Evolutionary conservation across 768 basidiomycete species (phyloP), one percentile per base, ranked within the genome.

Genomic region (Boletus huronensis): DNA sequence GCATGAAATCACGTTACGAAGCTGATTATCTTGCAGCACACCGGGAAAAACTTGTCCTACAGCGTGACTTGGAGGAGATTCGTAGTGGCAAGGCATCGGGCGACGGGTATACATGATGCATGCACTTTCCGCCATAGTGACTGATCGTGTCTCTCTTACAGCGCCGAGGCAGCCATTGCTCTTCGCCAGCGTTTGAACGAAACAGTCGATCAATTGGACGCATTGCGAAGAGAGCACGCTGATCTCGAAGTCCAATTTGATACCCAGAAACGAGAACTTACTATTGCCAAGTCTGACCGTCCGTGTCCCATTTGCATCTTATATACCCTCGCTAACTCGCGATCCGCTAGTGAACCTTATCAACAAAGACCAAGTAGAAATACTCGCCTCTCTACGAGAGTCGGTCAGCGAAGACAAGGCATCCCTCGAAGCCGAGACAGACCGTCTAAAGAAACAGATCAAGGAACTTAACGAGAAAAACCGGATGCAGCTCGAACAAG

Each of bases 281-380:
- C 82, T 0, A 79, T 93, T 57, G 89, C 89, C 43, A 91, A 88
- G 67, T 92, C 93, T 10, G 89, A 96, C 67, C 68, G 94, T 96
- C 62, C 62, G 87, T 75, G 16, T 14, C 23, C 49, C 49, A 1
- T 36, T 39, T 13, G 14, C 5, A 28, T 44, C 17, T 5, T 10
- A n/a, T 25, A 34, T 35, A 53, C 6, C 5, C 38, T 58, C 7
- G 45, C 62, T 54, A 10, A 57, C 43, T 28, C 42, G 28, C 19
- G 26, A 36, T 60, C 43, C 35, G 32, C 13, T 63, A 96, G 94
- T 98, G 64, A 89, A 83, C 42, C 79, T 98, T 41, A 88, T 98
- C 42, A 90, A 93, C 75, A 93, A 91, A 68, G 93, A 97, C 66
- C 93, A 98, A 68, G 75, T 94, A 21, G 94, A 95, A 49, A 93